Base-by-base conservation (phyloP, 1,139 yeast genomes). In the Candida smagusa region DNA sequence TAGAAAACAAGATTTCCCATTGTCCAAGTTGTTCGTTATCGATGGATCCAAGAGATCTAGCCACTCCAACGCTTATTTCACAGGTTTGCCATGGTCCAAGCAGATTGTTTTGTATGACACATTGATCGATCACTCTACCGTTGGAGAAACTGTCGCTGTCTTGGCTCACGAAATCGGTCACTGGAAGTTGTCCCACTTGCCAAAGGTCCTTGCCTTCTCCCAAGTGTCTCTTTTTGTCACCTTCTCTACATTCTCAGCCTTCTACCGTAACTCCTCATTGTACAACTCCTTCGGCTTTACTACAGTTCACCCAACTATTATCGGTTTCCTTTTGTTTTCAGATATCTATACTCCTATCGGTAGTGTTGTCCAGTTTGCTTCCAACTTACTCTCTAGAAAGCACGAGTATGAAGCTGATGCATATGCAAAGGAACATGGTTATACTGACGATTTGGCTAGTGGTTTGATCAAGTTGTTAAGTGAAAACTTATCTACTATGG, bases 111-210 rank as follows among this genome's bases (percentile, higher is more conserved):
- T 92, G 38, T 92, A 73, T 58, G 98, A 92, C 54, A 92, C 97
- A 7, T 75, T 92, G 63, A 82, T 92, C 48, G 81, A 85, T 44
- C 84, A 86, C 41, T 81, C 90, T 24, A 67, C 89, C 25, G 76
- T 79, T 25, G 77, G 76, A 34, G 96, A 92, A 62, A 86, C 90
- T 24, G 88, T 90, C 38, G 97, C 98, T 31, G 96, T 92, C 1
- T 72, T 92, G 52, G 97, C 96, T 16, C 98, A 92, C 58, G 98
- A 92, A 67, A 84, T 92, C 49, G 98, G 98, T 34, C 98, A 92
- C 61, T 92, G 98, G 98, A 84, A 84, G 50, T 73, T 84, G 58
- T 81, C 84, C 43, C 98, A 92, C 61, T 82, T 90, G 44, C 69
- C 89, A 12, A 81, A 81, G 57, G 75, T 81, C 73, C 63, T 92